These are phyloP conservation scores for Picochlorum sp. DNA, from an alignment of 139 green algal genomes.

Conservation along the genomic window DNA sequence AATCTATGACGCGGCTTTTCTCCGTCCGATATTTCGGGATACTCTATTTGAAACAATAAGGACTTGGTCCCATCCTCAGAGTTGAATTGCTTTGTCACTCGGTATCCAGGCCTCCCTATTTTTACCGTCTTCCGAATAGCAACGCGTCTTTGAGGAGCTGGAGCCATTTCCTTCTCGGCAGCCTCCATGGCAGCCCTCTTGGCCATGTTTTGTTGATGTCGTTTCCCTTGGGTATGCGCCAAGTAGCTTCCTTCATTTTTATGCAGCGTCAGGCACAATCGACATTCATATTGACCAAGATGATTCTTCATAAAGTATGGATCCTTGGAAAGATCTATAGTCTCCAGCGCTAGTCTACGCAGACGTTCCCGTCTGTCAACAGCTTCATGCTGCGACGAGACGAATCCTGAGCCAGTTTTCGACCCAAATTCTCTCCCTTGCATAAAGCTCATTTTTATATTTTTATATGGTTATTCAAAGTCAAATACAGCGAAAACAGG, in stretches of 20 bases:
- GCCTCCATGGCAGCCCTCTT: slow-evolving; percentile 93
- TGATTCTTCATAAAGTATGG: slow-evolving; percentile 99
- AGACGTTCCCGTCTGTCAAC: slow-evolving; percentile 89
- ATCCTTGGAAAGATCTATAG: slow-evolving; percentile 96
- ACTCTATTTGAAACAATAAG: slow-evolving; percentile 96
- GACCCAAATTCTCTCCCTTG: slow-evolving; percentile 72
- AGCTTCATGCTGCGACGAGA: slow-evolving; percentile 64
- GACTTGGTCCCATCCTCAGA: slow-evolving; percentile 53
- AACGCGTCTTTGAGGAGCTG: slow-evolving; percentile 48
- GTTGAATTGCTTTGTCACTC: slow-evolving; percentile 97
- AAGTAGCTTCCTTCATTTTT: slow-evolving; percentile 99
- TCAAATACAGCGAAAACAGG: neutral
- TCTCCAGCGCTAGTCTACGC: slow-evolving; percentile 92
- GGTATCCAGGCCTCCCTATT: slow-evolving; percentile 94
- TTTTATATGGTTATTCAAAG: neutral
- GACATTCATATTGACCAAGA: slow-evolving; percentile 95
- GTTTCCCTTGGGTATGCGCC: slow-evolving; percentile 96
- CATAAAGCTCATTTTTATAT: slow-evolving; percentile 68
- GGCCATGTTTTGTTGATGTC: slow-evolving; percentile 97
- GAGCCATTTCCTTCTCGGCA: slow-evolving; percentile 64
- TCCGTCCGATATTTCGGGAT: slow-evolving; percentile 93
- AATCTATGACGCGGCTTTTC: slow-evolving; percentile 85
- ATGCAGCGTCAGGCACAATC: slow-evolving; percentile 96
- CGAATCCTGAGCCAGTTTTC: slow-evolving; percentile 73
- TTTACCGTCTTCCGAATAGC: slow-evolving; percentile 76